Conservation (phyloP, 345 rosid genomes). For the Euclidium syriacum region DNA sequence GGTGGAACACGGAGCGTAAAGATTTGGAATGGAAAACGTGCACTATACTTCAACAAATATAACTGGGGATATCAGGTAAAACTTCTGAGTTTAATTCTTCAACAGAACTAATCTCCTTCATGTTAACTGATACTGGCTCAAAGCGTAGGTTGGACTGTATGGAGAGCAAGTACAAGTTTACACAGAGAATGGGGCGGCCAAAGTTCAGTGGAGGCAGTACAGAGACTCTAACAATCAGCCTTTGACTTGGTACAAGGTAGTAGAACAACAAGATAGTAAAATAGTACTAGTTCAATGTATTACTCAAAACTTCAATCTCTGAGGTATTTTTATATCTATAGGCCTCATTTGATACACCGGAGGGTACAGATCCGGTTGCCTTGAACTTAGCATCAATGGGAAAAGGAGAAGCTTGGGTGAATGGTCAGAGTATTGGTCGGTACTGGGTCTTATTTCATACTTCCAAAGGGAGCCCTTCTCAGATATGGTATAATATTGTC, state of each 20-base stretch:
- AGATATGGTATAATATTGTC: constrained; percentile 44
- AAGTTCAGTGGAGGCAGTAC: constrained; percentile 47
- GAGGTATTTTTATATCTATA: constrained; percentile 7
- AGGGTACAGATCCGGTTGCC: constrained; percentile 51
- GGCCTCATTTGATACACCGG: constrained; percentile 60
- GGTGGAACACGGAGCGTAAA: constrained; percentile 46
- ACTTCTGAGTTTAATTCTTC: background rate
- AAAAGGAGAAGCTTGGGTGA: constrained; percentile 83
- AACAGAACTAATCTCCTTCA: constrained; percentile 13
- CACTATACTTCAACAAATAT: constrained; percentile 37
- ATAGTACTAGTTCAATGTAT: background rate
- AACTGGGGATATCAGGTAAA: constrained; percentile 74
- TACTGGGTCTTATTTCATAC: constrained; percentile 67
- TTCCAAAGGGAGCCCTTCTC: constrained; percentile 52
- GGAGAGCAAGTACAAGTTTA: constrained; percentile 58
- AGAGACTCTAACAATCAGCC: constrained; percentile 35
- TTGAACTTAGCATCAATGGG: constrained; percentile 69
- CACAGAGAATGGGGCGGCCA: constrained; percentile 34
- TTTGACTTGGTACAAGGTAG: constrained; percentile 87
- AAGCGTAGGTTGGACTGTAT: constrained; percentile 52
- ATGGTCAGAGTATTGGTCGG: constrained; percentile 75
- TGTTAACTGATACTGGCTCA: constrained; percentile 13
- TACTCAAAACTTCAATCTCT: constrained; percentile 3
- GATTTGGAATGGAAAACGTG: constrained; percentile 26
- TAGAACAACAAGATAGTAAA: background rate